Percentiles rank a stretch among this genome's conserved stretches.
These are phyloP conservation scores for Hypseocharis bilobata DNA, from an alignment of 441 rosid genomes.

Conservation along the genomic window DNA sequence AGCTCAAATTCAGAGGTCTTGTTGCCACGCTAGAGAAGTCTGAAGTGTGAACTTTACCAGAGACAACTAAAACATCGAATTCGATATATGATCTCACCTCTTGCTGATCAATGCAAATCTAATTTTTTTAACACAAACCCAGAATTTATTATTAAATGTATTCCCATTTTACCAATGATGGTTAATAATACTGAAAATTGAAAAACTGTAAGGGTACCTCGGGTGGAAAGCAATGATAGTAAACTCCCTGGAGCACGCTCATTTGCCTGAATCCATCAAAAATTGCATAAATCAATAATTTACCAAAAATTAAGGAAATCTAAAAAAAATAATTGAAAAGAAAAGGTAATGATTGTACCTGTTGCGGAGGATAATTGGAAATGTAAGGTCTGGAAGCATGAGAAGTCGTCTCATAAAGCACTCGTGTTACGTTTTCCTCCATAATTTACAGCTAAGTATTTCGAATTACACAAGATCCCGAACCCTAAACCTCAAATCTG, in stretches of 20 bases:
- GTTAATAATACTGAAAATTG: neutral
- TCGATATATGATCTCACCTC: neutral
- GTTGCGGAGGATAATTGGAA: slow-evolving; percentile 64
- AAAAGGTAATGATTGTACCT: slow-evolving; percentile 28
- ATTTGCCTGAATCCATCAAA: slow-evolving; percentile 32
- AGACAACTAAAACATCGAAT: neutral
- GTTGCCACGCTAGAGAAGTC: neutral
- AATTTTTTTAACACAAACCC: neutral
- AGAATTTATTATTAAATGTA: neutral
- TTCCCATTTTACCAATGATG: neutral
- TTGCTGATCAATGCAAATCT: neutral
- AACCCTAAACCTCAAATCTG: slow-evolving; percentile 7
- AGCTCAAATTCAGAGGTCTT: neutral
- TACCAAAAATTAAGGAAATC: neutral
- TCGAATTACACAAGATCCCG: slow-evolving; percentile 8
- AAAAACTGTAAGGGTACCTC: slow-evolving; percentile 31
- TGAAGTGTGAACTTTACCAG: neutral
- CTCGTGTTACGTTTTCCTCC: slow-evolving; percentile 27
- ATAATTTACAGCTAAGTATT: neutral
- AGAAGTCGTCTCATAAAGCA: slow-evolving; percentile 56
- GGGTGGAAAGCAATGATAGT: slow-evolving; percentile 38
- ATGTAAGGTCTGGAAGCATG: slow-evolving; percentile 55
- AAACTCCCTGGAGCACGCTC: slow-evolving; percentile 43
- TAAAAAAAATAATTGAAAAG: neutral
- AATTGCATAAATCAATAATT: slow-evolving; percentile 13